phyloP scores from a whole-genome alignment of 2,329 filamentous ascomycete species.

The Ramichloridium luteum region DNA sequence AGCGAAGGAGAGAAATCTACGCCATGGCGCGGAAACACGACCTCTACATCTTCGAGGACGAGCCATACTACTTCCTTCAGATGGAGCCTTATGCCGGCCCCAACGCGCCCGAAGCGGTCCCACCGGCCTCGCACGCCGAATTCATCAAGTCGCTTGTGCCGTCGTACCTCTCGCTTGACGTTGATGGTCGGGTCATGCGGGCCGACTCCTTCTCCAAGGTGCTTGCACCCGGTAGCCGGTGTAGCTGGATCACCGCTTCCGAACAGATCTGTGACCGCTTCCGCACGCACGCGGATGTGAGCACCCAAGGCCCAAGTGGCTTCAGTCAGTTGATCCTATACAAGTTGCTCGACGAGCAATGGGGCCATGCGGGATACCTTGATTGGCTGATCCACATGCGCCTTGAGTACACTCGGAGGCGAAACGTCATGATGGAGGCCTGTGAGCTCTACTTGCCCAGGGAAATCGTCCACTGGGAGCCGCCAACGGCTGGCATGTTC shows the following conservation, averaged over 20 bases:
- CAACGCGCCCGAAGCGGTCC: conserved; percentile 38
- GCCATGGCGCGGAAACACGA: conserved; percentile 71
- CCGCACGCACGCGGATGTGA: conserved; percentile 68
- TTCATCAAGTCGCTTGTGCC: conserved; percentile 66
- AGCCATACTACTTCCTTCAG: conserved; percentile 90
- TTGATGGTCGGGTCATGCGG: conserved; percentile 75
- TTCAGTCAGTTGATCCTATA: conserved; percentile 73
- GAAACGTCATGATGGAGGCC: conserved; percentile 64
- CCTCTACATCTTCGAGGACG: conserved; percentile 78
- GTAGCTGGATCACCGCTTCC: conserved; percentile 85
- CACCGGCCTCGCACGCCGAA: conserved; percentile 51
- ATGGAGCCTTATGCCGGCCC: conserved; percentile 61
- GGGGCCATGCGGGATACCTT: conserved; percentile 85
- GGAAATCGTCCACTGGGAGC: conserved; percentile 65
- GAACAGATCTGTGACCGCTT: conserved; percentile 76
- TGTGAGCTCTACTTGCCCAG: conserved; percentile 66
- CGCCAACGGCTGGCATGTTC: conserved; percentile 89
- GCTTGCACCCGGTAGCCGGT: conserved; percentile 72
- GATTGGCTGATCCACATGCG: conserved; percentile 79
- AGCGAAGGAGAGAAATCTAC: conserved; percentile 62
- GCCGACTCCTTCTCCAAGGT: conserved; percentile 93
- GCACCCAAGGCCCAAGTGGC: conserved; percentile 74
- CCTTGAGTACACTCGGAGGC: conserved; percentile 64
- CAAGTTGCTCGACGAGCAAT: conserved; percentile 83
- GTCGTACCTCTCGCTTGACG: conserved; percentile 70